These are phyloP conservation scores for Bipolaris cookei DNA, from an alignment of 2,329 filamentous ascomycete genomes.

Conservation along the genomic window DNA sequence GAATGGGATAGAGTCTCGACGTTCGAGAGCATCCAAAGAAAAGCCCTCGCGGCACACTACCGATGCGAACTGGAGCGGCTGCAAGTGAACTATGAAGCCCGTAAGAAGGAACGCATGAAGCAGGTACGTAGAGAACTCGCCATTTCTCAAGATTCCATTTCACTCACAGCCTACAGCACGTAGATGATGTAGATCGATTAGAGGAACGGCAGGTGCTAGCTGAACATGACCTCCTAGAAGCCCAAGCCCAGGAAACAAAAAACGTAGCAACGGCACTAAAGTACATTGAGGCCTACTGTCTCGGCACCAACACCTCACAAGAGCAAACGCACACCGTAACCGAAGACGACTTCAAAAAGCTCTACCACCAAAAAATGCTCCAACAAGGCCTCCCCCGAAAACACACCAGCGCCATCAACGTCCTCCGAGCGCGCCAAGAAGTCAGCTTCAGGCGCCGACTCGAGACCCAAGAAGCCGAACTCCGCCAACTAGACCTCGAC, in stretches of 20 bases:
- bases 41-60: constrained; percentile 38
- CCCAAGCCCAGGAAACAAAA: constrained; percentile 51
- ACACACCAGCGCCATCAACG: constrained; percentile 56
- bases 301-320: constrained; percentile 40
- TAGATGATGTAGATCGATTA: constrained; percentile 48
- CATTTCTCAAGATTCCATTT: constrained; percentile 8
- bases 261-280: constrained; percentile 55
- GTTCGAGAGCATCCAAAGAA: constrained; percentile 45
- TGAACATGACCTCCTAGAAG: constrained; percentile 52
- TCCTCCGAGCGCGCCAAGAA: constrained; percentile 54
- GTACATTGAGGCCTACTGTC: constrained; percentile 58
- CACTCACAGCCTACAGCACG: constrained; percentile 45
- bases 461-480: constrained; percentile 51
- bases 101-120: constrained; percentile 31
- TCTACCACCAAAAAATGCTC: constrained; percentile 50
- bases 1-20: constrained; percentile 38
- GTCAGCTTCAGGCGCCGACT: constrained; percentile 46
- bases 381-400: constrained; percentile 51
- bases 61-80: constrained; percentile 31
- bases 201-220: constrained; percentile 54
- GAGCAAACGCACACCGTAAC: constrained; percentile 48
- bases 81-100: constrained; percentile 27
- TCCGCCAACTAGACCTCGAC: constrained; percentile 43
- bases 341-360: constrained; percentile 52
- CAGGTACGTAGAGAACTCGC: constrained; percentile 30